These are phyloP conservation scores for Argentina anserina DNA, from an alignment of 306 rosid genomes.

Conservation along the genomic window DNA sequence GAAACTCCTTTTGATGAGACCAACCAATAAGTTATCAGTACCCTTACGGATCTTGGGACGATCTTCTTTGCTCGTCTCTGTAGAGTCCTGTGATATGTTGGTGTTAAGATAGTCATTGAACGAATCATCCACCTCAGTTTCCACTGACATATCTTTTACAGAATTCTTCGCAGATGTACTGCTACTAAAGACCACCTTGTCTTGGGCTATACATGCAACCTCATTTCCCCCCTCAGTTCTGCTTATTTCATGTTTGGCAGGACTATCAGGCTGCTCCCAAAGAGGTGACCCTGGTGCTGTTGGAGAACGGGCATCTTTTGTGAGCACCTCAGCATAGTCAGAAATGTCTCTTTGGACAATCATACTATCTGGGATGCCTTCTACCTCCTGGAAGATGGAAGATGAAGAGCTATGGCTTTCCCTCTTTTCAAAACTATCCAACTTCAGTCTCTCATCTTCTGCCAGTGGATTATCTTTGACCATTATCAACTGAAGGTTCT, in stretches of 20 bases:
- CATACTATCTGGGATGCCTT: slow-evolving; percentile 8
- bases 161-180: slow-evolving; percentile 14
- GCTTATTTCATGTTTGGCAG: slow-evolving; percentile 17
- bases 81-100: slow-evolving; percentile 33
- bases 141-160: slow-evolving; percentile 20
- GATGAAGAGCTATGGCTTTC: slow-evolving; percentile 18
- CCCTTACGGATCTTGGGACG: slow-evolving; percentile 23
- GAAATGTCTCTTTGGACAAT: slow-evolving; percentile 14
- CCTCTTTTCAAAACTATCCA: slow-evolving; percentile 22
- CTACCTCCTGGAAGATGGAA: slow-evolving; percentile 23
- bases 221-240: slow-evolving; percentile 17
- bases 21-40: slow-evolving; percentile 24
- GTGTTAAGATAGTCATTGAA: slow-evolving; percentile 33
- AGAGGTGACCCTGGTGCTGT: slow-evolving; percentile 19
- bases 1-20: slow-evolving; percentile 32
- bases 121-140: slow-evolving; percentile 31
- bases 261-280: slow-evolving; percentile 23
- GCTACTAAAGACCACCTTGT: slow-evolving; percentile 12
- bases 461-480: slow-evolving; percentile 8
- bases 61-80: slow-evolving; percentile 34
- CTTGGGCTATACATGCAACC: slow-evolving; percentile 17
- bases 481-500: slow-evolving; percentile 9
- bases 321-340: slow-evolving; percentile 19
- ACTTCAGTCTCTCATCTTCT: slow-evolving; percentile 22
- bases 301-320: slow-evolving; percentile 18